Evolutionary conservation across 768 basidiomycete genomes (phyloP).

Genomic region (Cantharellus cinnabarinus): DNA sequence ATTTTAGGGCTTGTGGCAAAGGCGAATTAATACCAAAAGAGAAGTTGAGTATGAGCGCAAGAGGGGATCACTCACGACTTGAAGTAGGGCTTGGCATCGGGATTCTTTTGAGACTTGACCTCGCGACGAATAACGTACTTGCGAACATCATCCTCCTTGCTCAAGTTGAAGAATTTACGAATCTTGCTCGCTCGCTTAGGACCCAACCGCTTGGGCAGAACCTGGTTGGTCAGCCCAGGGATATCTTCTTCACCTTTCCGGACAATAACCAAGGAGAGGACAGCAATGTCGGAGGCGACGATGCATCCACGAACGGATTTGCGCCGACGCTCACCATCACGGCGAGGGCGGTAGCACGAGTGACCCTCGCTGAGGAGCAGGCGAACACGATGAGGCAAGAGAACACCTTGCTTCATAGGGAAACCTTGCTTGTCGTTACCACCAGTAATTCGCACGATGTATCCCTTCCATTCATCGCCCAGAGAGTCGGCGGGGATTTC

Average conservation of each 20-base stretch:
- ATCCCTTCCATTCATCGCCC: constrained; percentile 94
- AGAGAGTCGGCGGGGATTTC: constrained; percentile 81
- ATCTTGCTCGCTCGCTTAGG: constrained; percentile 98
- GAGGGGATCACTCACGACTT: constrained; percentile 45
- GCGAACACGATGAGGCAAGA: constrained; percentile 79
- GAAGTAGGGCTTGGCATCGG: constrained; percentile 77
- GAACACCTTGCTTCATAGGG: constrained; percentile 99
- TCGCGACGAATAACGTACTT: constrained; percentile 92
- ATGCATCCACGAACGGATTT: constrained; percentile 98
- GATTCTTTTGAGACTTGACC: constrained; percentile 77
- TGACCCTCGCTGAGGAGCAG: constrained; percentile 91
- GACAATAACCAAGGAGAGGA: constrained; percentile 82
- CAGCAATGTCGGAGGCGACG: constrained; percentile 89
- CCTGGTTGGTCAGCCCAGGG: constrained; percentile 76
- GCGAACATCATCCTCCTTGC: constrained; percentile 95
- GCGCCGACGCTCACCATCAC: constrained; percentile 90
- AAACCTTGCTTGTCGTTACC: constrained; percentile 98
- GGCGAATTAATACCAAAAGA: background rate
- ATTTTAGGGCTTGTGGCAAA: constrained; percentile 59
- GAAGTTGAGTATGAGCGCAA: constrained; percentile 1
- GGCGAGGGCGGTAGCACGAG: constrained; percentile 90
- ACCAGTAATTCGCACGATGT: constrained; percentile 90
- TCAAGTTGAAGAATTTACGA: constrained; percentile 89
- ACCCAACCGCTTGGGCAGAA: constrained; percentile 87
- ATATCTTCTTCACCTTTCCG: constrained; percentile 88